Percentiles rank a stretch among this genome's conserved stretches.
phyloP scores from a whole-genome alignment of 768 basidiomycete species.

The Dendrothele bispora region DNA sequence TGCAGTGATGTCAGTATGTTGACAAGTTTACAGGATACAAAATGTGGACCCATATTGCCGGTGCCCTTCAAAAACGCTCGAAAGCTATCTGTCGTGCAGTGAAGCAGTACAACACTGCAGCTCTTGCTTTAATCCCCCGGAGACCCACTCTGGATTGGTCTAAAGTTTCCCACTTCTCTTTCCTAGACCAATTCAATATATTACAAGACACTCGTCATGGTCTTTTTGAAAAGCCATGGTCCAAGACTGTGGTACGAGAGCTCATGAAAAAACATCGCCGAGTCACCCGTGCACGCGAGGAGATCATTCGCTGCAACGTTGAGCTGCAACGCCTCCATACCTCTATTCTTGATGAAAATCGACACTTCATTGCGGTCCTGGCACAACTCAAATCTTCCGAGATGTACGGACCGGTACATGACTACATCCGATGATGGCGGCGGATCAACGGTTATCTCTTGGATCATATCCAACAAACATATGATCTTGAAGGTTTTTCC shows the following conservation, averaged over 20 bases:
- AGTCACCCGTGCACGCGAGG: conserved; percentile 29
- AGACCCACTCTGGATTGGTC: conserved; percentile 18
- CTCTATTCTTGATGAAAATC: conserved; percentile 23
- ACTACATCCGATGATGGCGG: not conserved
- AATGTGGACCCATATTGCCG: conserved; percentile 30
- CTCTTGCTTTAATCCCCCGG: conserved; percentile 16
- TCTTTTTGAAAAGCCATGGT: conserved; percentile 28
- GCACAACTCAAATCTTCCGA: not conserved
- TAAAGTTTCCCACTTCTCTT: conserved; percentile 16
- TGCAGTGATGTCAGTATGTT: conserved; percentile 5
- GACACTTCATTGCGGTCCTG: not conserved
- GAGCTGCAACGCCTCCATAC: conserved; percentile 28
- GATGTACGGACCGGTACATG: not conserved
- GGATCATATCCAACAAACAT: conserved; percentile 2
- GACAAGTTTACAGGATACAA: conserved; percentile 34
- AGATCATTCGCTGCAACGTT: conserved; percentile 28
- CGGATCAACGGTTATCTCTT: not conserved
- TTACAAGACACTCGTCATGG: conserved; percentile 29
- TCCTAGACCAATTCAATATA: conserved; percentile 31
- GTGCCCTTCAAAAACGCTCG: conserved; percentile 27
- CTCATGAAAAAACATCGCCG: conserved; percentile 26
- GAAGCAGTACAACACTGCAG: conserved; percentile 28
- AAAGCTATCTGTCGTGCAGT: conserved; percentile 31
- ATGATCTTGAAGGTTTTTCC: not conserved
- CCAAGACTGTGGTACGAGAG: conserved; percentile 18